Evolutionary conservation across 176 grass and related monocot species (phyloP).

Genomic region (Oryza glaberrima): DNA sequence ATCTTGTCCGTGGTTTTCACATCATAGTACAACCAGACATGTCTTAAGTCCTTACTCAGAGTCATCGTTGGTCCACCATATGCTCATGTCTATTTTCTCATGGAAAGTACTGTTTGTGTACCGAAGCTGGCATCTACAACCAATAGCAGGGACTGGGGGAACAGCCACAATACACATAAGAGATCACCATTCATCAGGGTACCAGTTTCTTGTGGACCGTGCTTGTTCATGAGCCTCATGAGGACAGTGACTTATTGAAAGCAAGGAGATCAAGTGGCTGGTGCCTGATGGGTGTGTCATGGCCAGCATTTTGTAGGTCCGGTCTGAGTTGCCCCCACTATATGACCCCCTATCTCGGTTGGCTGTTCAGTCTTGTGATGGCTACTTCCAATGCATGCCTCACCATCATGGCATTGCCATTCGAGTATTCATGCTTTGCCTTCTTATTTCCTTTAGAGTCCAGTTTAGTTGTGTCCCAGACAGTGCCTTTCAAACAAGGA

Average conservation of each 20-base stretch:
- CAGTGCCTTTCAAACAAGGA: constrained; percentile 24
- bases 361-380: constrained; percentile 36
- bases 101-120: constrained; percentile 38
- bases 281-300: constrained; percentile 55
- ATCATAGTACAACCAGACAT: constrained; percentile 6
- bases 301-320: constrained; percentile 50
- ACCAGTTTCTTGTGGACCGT: constrained; percentile 51
- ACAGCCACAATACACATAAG: constrained; percentile 23
- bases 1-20: constrained; percentile 30
- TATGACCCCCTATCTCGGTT: constrained; percentile 26
- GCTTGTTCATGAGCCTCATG: constrained; percentile 41
- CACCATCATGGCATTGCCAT: constrained; percentile 26
- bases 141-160: constrained; percentile 33
- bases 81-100: constrained; percentile 32
- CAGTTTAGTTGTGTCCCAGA: constrained; percentile 24
- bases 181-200: constrained; percentile 40
- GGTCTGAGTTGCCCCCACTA: constrained; percentile 32
- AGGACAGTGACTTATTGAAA: constrained; percentile 59
- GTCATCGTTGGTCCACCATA: constrained; percentile 31
- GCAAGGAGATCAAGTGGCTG: constrained; percentile 45
- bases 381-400: constrained; percentile 30
- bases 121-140: constrained; percentile 33
- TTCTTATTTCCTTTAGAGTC: constrained; percentile 27
- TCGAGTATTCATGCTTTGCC: constrained; percentile 13
- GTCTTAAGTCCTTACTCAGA: constrained; percentile 22